These are phyloP conservation scores for Acaromyces ingoldii DNA, from an alignment of 1,284 basidiomycete species.

Conservation along the genomic window DNA sequence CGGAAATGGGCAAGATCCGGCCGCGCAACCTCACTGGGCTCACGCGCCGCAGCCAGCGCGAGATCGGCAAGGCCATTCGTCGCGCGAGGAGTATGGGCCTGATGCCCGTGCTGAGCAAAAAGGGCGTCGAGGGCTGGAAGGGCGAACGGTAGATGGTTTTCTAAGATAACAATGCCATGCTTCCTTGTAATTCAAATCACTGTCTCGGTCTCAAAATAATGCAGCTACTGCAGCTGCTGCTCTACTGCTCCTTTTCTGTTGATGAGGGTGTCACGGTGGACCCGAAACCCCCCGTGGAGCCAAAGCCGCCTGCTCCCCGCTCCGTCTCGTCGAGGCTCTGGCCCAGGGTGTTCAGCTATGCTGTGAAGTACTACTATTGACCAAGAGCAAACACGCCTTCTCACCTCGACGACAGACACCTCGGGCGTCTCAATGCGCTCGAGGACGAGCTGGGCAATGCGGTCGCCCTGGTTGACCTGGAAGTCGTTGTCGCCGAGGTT, in stretches of 20 bases:
- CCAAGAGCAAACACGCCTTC: not conserved
- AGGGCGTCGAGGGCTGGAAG: not conserved
- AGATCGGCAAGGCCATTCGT: constrained; percentile 78
- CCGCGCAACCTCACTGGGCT: constrained; percentile 67
- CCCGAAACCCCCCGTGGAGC: constrained; percentile 71
- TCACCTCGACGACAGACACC: constrained; percentile 74
- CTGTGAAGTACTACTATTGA: not conserved
- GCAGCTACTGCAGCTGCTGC: too few relatives aligned
- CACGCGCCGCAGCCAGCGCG: constrained; percentile 74
- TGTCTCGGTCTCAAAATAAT: too few relatives aligned
- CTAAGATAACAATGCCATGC: too few relatives aligned
- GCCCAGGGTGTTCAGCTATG: not conserved
- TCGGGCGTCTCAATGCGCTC: constrained; percentile 84
- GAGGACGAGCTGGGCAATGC: constrained; percentile 88
- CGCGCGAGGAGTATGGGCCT: constrained; percentile 89
- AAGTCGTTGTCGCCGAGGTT: constrained; percentile 81
- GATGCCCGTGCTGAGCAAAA: constrained; percentile 57
- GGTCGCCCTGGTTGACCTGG: constrained; percentile 80
- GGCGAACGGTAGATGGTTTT: not conserved
- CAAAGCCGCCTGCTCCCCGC: constrained; percentile 83
- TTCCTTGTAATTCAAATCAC: too few relatives aligned
- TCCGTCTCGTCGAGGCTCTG: constrained; percentile 76
- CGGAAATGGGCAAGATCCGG: constrained; percentile 80
- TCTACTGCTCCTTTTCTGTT: not conserved
- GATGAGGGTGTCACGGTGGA: not conserved